Evolutionary conservation across 148 eudicot species (phyloP), one percentile per base, ranked within the genome.

Genomic region (Simmondsia chinensis): DNA sequence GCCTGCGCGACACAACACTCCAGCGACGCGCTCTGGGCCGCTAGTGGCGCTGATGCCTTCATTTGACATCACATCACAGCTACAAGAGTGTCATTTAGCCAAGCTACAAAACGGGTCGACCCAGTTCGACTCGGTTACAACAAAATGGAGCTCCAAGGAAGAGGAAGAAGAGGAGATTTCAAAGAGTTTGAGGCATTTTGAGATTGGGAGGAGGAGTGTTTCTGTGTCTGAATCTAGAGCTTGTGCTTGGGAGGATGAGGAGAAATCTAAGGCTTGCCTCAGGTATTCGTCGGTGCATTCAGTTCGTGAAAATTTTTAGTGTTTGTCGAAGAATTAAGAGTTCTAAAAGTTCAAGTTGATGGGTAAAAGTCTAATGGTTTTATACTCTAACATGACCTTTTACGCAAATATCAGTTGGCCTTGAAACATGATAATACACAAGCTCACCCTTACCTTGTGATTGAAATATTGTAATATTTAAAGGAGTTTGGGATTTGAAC

Each of bases 141-240:
- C 82, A 9, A 74, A 78, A 38, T 87, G 96, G 96, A 76, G 84
- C 50, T 64, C 96, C 2, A 83, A 70, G 54, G 89, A 83, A 38
- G 96, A 87, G 61, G 96, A 87, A 50, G 94, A 87, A 52, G 96
- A 87, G 54, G 96, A 87, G 29, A 63, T 83, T 25, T 87, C 94
- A 2, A 87, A 87, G 85, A 87, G 96, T 52, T 64, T 87, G 57
- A 72, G 96, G 52, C 94, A 83, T 53, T 87, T 77, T 63, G 96
- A 83, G 60, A 59, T 77, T 44, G 73, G 65, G 14, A 56, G 78
- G 52, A 77, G 54, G 30, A 83, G 83, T 54, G 66, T 71, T 48
- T 82, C 87, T 38, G 71, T 72, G 28, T 73, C 79, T 0, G 95
- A 79, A 59, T 50, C 80, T 30, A 81, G 70, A 24, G 37, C 66